Base-by-base conservation (phyloP, 2,329 filamentous ascomycete genomes). In the Rachicladosporium sp. region DNA sequence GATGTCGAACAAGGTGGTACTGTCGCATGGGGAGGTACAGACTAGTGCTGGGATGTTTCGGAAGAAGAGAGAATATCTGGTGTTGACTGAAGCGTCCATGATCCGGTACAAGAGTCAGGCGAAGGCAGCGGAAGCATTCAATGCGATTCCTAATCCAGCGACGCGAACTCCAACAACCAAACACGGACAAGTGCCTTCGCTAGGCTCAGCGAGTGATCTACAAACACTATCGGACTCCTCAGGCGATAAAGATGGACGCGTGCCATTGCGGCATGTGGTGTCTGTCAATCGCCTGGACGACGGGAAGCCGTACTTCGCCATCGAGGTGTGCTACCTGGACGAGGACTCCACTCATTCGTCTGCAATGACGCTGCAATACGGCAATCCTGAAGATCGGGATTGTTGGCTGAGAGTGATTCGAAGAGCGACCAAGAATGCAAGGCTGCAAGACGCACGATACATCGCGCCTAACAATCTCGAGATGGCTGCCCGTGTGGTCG, bases 1-100 rank as follows among this genome's bases (percentile, higher is more conserved):
- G 32, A 10, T 45, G 39, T 40, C 53, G 40, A 44, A 50, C 48
- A 51, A 61, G 54, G 61, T 65, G 21, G 74, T 82, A 12, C 59
- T 82, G 30, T 70, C 78, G 46, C 74, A 82, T 61, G 80, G 79
- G 30, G 79, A 82, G 53, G 74, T 82, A 10, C 78, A 83, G 58
- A 82, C 76, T 9, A 76, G 75, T 36, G 78, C 73, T 41, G 73
- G 74, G 43, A 74, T 83, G 68, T 80, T 82, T 60, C 68, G 78
- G 55, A 82, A 81, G 62, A 81, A 78, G 62, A 79, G 72, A 58
- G 78, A 83, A 55, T 84, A 80, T 50, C 63, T 84, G 40, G 80
- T 83, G 10, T 63, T 84, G 47, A 84, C 78, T 5, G 79, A 82
- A 47, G 73, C 70, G 4, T 76, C 82, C 56, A 61, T 84, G 40